Percentiles rank a stretch among this genome's conserved stretches.
These are phyloP conservation scores for Coemansia nantahalensis DNA, from an alignment of 192 early-diverging fungal genomes.

Conservation along the genomic window DNA sequence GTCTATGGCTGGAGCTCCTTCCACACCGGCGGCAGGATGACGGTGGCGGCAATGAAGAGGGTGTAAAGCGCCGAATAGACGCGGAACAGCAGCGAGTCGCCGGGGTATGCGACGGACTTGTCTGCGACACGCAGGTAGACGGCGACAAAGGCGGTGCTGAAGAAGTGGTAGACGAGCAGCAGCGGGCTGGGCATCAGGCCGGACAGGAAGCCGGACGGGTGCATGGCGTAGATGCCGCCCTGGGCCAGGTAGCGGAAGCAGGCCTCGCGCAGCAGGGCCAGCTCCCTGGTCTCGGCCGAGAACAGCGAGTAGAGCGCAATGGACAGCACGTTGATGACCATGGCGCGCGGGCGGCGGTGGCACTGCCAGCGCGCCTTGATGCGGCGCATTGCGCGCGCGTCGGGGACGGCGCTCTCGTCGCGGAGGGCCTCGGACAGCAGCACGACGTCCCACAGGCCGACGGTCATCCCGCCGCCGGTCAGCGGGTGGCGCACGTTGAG, in stretches of 20 bases:
- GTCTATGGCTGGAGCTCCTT: slow-evolving; percentile 29
- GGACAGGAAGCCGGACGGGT: slow-evolving; percentile 84
- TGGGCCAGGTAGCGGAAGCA: slow-evolving; percentile 87
- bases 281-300: slow-evolving; percentile 66
- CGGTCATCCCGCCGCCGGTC: slow-evolving; percentile 97
- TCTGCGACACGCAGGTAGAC: slow-evolving; percentile 25
- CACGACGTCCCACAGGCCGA: slow-evolving; percentile 90
- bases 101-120: slow-evolving; percentile 16
- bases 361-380: slow-evolving; percentile 69
- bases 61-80: slow-evolving; percentile 47
- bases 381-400: slow-evolving; percentile 50
- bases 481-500: slow-evolving; percentile 96
- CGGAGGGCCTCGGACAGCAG: slow-evolving; percentile 59
- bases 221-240: slow-evolving; percentile 76
- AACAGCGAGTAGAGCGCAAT: slow-evolving; percentile 91
- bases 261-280: slow-evolving; percentile 73
- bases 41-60: slow-evolving; percentile 53
- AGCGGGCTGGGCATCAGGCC: slow-evolving; percentile 73
- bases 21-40: slow-evolving; percentile 54
- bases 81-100: slow-evolving; percentile 16
- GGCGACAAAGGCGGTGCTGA: slow-evolving; percentile 74
- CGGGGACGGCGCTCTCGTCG: slow-evolving; percentile 26
- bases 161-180: slow-evolving; percentile 87
- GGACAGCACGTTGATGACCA: slow-evolving; percentile 86
- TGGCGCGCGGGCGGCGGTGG: slow-evolving; percentile 67